Conservation (phyloP, 176 grass and related monocot species). For the Cenchrus fungigraminus region DNA sequence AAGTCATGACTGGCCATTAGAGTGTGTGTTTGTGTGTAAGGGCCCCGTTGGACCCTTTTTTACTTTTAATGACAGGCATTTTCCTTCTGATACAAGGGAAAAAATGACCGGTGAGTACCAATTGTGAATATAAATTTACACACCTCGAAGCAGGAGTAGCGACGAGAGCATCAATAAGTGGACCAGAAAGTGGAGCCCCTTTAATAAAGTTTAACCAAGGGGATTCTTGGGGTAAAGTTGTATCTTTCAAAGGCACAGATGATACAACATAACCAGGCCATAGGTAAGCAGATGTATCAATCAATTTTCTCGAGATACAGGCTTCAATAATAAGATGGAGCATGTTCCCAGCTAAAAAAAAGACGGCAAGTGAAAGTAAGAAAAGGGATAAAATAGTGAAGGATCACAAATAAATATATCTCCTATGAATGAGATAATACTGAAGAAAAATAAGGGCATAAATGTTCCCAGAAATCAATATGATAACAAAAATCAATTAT, state of each 20-base stretch:
- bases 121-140: constrained; percentile 17
- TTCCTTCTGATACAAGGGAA: too few species aligned
- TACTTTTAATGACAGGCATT: too few species aligned
- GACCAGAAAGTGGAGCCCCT: constrained; percentile 74
- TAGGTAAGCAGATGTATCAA: constrained; percentile 88
- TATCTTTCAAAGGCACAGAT: constrained; percentile 67
- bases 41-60: too few species aligned
- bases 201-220: constrained; percentile 92
- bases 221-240: constrained; percentile 71
- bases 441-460: background rate
- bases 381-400: background rate
- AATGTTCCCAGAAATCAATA: constrained; percentile 6
- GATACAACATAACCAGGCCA: constrained; percentile 85
- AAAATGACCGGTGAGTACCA: background rate
- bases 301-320: constrained; percentile 93
- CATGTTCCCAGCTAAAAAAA: constrained; percentile 84
- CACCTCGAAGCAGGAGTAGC: constrained; percentile 91
- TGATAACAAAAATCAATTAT: constrained; percentile 18
- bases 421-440: background rate
- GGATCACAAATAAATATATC: constrained; percentile 22
- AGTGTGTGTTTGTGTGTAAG: background rate
- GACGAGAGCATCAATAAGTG: constrained; percentile 77
- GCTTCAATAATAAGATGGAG: constrained; percentile 97
- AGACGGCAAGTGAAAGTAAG: constrained; percentile 26
- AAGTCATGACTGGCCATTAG: background rate